Evolutionary conservation across 495 filamentous ascomycete genomes (phyloP), one percentile per base, ranked within the genome.

Genomic region (Extremus antarcticus): DNA sequence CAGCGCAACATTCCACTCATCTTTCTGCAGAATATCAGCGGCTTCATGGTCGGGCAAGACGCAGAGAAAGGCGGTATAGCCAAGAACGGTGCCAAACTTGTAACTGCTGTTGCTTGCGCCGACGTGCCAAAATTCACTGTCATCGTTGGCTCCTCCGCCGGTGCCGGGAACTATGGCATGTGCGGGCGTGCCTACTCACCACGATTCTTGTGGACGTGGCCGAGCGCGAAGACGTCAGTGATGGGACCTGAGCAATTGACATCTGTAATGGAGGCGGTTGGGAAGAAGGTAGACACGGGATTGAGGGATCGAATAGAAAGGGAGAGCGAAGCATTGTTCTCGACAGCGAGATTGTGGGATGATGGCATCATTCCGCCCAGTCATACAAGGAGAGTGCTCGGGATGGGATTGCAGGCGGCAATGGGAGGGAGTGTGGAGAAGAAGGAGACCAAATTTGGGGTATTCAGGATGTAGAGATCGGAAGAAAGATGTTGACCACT

Each of bases 81-180:
- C 25, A 97, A 97, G 77, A 94, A 98, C 65, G 92, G 92, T 41
- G 92, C 92, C 0, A 97, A 98, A 73, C 77, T 98, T 17, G 92
- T 98, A 8, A 97, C 90, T 8, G 92, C 92, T 2, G 94, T 97
- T 2, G 87, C 90, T 3, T 96, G 90, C 66, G 89, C 90, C 10
- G 84, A 94, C 56, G 92, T 97, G 38, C 94, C 92, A 57, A 98
- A 98, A 68, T 92, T 98, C 63, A 98, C 92, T 0, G 86, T 98
- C 3, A 88, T 98, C 0, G 83, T 97, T 23, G 92, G 92, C 3
- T 84, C 85, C 10, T 90, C 84, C 68, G 79, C 82, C 24, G 82
- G 82, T 47, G 82, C 82, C 39, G 82, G 82, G 0, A 86, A 86
- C 59, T 96, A 97, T 70, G 94, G 82, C 45, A 86, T 86, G 82